phyloP scores from a whole-genome alignment of 2,329 filamentous ascomycete species.

The Penicillium palitans region DNA sequence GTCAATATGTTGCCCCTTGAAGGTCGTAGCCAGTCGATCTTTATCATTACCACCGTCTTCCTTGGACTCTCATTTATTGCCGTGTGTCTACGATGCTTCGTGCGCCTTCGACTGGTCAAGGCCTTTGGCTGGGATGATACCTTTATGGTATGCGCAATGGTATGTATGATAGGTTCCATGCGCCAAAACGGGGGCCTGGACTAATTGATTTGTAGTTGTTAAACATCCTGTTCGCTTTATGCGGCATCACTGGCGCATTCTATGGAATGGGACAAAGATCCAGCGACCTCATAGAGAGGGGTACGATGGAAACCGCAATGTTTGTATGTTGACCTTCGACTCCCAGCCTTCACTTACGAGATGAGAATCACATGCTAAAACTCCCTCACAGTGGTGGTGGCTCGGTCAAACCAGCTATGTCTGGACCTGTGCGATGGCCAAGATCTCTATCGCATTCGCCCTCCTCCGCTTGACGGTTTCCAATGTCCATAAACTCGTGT shows the following conservation, averaged over 20 bases:
- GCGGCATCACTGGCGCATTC: constrained; percentile 36
- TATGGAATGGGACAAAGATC: constrained; percentile 36
- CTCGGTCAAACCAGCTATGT: constrained; percentile 59
- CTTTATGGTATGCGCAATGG: constrained; percentile 40
- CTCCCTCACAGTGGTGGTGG: constrained; percentile 48
- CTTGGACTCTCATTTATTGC: constrained; percentile 35
- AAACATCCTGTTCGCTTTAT: constrained; percentile 39
- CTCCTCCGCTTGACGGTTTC: constrained; percentile 54
- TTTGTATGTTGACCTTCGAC: not conserved
- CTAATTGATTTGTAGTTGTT: constrained; percentile 23
- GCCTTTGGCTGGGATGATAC: constrained; percentile 43
- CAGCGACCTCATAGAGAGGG: constrained; percentile 12
- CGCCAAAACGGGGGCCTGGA: not conserved
- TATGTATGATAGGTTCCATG: constrained; percentile 18
- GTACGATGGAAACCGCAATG: constrained; percentile 28
- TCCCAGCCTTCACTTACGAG: not conserved
- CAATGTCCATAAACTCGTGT: constrained; percentile 47
- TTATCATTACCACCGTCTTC: constrained; percentile 36
- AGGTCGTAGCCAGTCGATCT: constrained; percentile 36
- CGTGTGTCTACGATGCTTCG: constrained; percentile 40
- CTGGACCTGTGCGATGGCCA: constrained; percentile 49
- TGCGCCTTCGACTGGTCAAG: constrained; percentile 35
- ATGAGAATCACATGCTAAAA: constrained; percentile 4
- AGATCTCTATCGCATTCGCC: constrained; percentile 56
- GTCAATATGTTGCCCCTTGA: constrained; percentile 34